phyloP scores from a whole-genome alignment of 768 basidiomycete species.

The Russula virescens region DNA sequence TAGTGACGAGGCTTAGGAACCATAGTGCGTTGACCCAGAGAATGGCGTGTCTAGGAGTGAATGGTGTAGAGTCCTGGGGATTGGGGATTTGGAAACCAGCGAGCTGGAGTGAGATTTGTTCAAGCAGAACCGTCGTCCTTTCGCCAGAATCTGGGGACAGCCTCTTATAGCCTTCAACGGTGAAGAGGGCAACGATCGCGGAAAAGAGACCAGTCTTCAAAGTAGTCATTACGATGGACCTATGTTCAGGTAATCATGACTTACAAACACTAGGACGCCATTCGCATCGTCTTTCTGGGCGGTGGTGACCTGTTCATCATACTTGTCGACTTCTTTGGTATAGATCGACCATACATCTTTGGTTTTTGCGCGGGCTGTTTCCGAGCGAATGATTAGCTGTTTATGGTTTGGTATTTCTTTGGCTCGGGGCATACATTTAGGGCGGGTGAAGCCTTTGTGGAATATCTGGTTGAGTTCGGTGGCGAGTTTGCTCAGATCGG shows the following conservation, averaged over 20 bases:
- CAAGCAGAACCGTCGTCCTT: not conserved
- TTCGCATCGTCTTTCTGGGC: constrained; percentile 12
- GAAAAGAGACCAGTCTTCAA: constrained; percentile 27
- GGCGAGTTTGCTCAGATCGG: too few species aligned
- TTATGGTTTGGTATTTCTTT: too few species aligned
- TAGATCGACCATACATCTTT: constrained; percentile 17
- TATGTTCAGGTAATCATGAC: not conserved
- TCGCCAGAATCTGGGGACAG: constrained; percentile 17
- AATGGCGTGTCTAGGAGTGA: not conserved
- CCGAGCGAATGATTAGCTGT: too few species aligned
- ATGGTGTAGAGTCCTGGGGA: not conserved
- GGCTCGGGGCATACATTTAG: not conserved
- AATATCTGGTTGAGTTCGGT: too few species aligned
- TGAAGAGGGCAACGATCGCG: constrained; percentile 23
- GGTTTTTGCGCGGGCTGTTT: not conserved
- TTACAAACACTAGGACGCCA: constrained; percentile 20
- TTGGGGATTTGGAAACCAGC: not conserved
- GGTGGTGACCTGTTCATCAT: not conserved
- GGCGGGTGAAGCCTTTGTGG: too few species aligned
- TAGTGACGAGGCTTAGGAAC: constrained; percentile 12
- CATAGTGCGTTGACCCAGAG: constrained; percentile 17
- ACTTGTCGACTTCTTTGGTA: not conserved
- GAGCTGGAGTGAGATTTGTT: constrained; percentile 16
- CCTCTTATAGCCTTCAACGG: constrained; percentile 23
- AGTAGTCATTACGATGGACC: not conserved